These are phyloP conservation scores for Zychaea mexicana DNA, from an alignment of 371 early-diverging fungal genomes.

Conservation along the genomic window DNA sequence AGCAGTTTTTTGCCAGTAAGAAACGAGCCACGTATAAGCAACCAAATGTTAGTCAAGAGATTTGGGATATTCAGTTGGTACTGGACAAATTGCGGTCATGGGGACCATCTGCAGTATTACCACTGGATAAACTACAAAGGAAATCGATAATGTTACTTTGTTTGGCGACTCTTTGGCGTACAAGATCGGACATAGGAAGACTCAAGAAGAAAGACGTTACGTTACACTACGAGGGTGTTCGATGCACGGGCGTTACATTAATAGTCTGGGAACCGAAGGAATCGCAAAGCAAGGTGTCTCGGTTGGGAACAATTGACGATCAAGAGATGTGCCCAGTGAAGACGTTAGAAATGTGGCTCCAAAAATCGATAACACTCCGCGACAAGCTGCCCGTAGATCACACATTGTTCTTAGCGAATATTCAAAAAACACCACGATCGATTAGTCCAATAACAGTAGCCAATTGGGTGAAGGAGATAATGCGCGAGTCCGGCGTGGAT, in stretches of 20 bases:
- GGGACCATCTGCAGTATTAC: too few species aligned
- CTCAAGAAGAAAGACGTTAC: background rate
- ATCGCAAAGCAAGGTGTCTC: too few species aligned
- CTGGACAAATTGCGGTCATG: background rate
- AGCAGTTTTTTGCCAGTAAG: background rate
- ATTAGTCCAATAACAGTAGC: conserved; percentile 1
- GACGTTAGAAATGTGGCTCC: too few species aligned
- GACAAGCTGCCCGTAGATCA: background rate
- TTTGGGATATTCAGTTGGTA: background rate
- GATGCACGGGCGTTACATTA: background rate
- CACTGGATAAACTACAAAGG: too few species aligned
- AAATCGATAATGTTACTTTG: background rate
- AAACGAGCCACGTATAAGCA: background rate
- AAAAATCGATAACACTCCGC: too few species aligned
- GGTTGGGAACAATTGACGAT: too few species aligned
- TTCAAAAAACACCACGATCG: background rate
- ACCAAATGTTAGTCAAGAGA: too few species aligned
- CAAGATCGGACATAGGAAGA: conserved; percentile 2
- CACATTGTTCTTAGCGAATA: background rate
- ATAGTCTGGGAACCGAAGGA: too few species aligned
- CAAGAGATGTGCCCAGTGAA: too few species aligned
- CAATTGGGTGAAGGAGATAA: background rate
- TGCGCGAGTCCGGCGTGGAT: conserved; percentile 4
- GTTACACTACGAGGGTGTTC: background rate
- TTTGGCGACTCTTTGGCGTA: conserved; percentile 12